phyloP scores from a whole-genome alignment of 345 rosid genomes.

The Psidium friedrichsthalianum region DNA sequence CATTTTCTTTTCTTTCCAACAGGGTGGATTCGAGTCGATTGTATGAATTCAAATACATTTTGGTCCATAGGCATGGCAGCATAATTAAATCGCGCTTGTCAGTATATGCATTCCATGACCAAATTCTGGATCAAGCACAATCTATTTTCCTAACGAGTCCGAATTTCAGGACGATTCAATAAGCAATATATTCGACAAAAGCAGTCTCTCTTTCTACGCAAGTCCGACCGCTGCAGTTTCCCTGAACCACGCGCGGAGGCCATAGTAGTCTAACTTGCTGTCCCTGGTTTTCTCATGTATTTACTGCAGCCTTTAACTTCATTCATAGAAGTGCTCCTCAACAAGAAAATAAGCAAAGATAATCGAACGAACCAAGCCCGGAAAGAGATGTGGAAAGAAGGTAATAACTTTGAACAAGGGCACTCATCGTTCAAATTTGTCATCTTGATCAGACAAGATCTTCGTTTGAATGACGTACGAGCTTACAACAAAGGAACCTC shows the following conservation, averaged over 20 bases:
- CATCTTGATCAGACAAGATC: background rate
- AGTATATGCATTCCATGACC: background rate
- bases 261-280: background rate
- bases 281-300: background rate
- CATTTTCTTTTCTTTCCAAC: background rate
- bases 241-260: background rate
- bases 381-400: background rate
- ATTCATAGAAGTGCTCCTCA: too few species aligned
- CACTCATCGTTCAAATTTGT: background rate
- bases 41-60: background rate
- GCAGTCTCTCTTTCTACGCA: background rate
- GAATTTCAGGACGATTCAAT: background rate
- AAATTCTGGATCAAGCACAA: background rate
- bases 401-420: background rate
- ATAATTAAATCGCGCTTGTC: background rate
- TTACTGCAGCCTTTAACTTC: background rate
- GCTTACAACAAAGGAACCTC: background rate
- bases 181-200: background rate
- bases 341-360: background rate
- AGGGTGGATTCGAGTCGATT: background rate
- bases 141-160: background rate
- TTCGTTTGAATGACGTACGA: background rate
- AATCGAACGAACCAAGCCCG: background rate
- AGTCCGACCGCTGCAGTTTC: background rate
- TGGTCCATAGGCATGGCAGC: background rate